phyloP scores from a whole-genome alignment of 169 alveolate species.

The Theileria luwenshuni region DNA sequence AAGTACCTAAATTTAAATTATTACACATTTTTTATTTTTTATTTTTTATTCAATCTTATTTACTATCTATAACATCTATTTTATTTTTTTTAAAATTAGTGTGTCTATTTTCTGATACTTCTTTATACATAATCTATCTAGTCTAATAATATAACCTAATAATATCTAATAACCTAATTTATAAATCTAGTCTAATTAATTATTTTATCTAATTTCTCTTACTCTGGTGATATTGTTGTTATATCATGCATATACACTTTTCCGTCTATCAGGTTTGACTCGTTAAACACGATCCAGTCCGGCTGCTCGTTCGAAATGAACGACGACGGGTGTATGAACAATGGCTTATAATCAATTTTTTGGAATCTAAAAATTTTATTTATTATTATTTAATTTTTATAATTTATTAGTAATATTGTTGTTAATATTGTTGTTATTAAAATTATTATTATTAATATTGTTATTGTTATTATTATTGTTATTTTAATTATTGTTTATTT shows the following conservation, averaged over 20 bases:
- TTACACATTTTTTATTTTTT: neutral
- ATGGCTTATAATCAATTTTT: slow-evolving; percentile 22
- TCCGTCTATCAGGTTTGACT: slow-evolving; percentile 46
- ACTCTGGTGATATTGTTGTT: slow-evolving; percentile 64
- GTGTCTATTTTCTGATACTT: no score
- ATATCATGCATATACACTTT: slow-evolving; percentile 55
- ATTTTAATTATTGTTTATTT: neutral
- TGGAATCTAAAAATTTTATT: neutral
- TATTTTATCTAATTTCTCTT: no score
- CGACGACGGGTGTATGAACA: slow-evolving; percentile 61
- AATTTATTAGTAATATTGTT: neutral
- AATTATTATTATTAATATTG: no score
- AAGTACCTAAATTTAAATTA: slow-evolving; percentile 33
- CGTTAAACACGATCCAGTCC: slow-evolving; percentile 67
- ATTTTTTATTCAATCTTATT: no score
- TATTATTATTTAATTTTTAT: neutral
- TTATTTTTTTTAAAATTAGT: no score
- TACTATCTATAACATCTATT: no score
- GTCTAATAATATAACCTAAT: no score
- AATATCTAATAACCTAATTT: no score
- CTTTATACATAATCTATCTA: no score
- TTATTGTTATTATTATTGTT: neutral
- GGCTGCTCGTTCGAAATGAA: slow-evolving; percentile 64
- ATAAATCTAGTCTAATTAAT: no score
- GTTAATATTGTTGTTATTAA: no score